These are phyloP conservation scores for Epichloe coenophiala DNA, from an alignment of 2,329 filamentous ascomycete species.

Conservation along the genomic window DNA sequence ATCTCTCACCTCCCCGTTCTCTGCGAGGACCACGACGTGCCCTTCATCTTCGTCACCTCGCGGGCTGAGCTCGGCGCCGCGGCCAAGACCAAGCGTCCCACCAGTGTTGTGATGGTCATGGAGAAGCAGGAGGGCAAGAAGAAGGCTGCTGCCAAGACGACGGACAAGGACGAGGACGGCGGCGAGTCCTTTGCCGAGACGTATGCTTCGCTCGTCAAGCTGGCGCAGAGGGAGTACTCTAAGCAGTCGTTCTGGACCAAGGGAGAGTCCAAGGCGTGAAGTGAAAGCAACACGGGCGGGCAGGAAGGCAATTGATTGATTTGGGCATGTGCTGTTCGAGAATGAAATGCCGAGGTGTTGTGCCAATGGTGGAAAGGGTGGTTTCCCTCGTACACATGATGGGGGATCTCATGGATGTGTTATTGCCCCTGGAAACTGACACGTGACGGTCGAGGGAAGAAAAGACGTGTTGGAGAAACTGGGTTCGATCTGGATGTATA, in stretches of 20 bases:
- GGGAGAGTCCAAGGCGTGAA: conserved; percentile 20
- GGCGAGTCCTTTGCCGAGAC: conserved; percentile 48
- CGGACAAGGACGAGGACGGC: conserved; percentile 30
- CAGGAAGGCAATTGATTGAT: neutral
- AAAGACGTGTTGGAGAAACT: neutral
- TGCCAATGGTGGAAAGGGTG: neutral
- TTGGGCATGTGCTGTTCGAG: neutral
- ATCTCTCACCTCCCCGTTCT: conserved; percentile 96
- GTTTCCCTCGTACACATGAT: neutral
- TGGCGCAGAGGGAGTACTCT: conserved; percentile 50
- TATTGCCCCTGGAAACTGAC: neutral
- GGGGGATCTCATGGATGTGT: too few relatives aligned
- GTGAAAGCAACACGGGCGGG: neutral
- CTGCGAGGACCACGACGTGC: conserved; percentile 95
- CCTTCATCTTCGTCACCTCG: conserved; percentile 88
- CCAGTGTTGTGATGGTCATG: conserved; percentile 84
- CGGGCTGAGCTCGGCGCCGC: conserved; percentile 89
- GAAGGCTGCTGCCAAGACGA: conserved; percentile 28
- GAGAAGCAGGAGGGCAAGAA: conserved; percentile 39
- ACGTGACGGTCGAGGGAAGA: neutral
- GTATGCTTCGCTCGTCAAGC: conserved; percentile 52
- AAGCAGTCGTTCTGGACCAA: conserved; percentile 41
- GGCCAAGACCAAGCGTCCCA: conserved; percentile 89
- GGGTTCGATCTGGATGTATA: conserved; percentile 21
- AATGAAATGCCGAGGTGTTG: neutral